A percentile compares a stretch with the other conserved stretches of the same genome.
Conservation (phyloP, 768 basidiomycete genomes). For the Ramaria sp. region DNA sequence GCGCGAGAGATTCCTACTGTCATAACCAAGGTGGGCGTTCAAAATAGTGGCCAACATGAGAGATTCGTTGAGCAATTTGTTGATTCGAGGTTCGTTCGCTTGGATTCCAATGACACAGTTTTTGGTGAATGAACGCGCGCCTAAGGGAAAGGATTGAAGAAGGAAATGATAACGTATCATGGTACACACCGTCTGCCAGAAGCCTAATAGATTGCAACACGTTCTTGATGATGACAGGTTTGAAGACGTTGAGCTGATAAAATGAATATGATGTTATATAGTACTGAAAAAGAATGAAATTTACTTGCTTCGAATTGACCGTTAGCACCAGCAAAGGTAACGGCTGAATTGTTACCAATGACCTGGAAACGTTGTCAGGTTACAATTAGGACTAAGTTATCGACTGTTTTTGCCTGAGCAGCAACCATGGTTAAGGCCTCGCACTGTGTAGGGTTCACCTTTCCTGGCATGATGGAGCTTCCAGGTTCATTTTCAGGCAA, state of each 20-base stretch:
- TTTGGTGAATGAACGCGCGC: slow-evolving; percentile 88
- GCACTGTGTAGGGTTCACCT: slow-evolving; percentile 99
- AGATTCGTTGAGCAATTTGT: slow-evolving; percentile 82
- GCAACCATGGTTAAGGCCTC: slow-evolving; percentile 99
- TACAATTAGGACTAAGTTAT: background rate
- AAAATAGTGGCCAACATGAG: slow-evolving; percentile 97
- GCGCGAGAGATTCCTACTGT: slow-evolving; percentile 53
- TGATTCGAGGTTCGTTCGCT: slow-evolving; percentile 93
- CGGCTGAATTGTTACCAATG: slow-evolving; percentile 92
- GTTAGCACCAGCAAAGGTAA: slow-evolving; percentile 85
- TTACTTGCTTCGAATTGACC: slow-evolving; percentile 88
- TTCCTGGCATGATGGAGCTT: slow-evolving; percentile 99
- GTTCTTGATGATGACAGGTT: slow-evolving; percentile 98
- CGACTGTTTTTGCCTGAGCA: slow-evolving; percentile 42
- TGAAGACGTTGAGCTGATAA: slow-evolving; percentile 89
- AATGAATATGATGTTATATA: background rate
- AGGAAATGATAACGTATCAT: background rate
- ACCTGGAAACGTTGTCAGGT: slow-evolving; percentile 28
- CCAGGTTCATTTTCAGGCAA: slow-evolving; percentile 99
- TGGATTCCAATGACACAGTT: slow-evolving; percentile 94
- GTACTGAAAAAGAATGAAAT: background rate
- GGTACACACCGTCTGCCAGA: slow-evolving; percentile 71
- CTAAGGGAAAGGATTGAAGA: slow-evolving; percentile 25
- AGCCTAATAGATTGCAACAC: slow-evolving; percentile 92
- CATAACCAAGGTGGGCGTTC: slow-evolving; percentile 93